Evolutionary conservation across 2,329 filamentous ascomycete species (phyloP), one percentile per base, ranked within the genome.

Genomic region (Xylariaceae sp.): DNA sequence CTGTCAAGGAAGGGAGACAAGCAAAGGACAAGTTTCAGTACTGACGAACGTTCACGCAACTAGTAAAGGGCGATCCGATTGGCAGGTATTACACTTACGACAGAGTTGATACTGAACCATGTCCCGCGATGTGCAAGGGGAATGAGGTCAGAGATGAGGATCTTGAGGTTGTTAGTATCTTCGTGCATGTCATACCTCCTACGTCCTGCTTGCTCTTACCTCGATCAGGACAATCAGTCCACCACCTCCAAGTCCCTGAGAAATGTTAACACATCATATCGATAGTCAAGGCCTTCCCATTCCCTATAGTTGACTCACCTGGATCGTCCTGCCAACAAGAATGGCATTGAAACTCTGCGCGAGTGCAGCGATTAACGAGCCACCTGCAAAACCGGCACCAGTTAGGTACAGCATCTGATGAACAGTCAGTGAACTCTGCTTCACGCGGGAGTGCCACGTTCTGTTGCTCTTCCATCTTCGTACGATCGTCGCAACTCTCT

Each of bases 291-390:
- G 22, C 22, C n/a, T n/a, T n/a, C n/a, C n/a, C n/a, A n/a, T n/a
- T n/a, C n/a, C n/a, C n/a, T n/a, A n/a, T n/a, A n/a, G n/a, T n/a
- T 34, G 13, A 34, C 69, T 57, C 15, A 69, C 71, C 45, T 74
- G 70, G 22, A 73, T 53, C 2, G 64, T 61, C 0, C 75, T 64
- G 9, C 71, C 73, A 26, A 26, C 37, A 19, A 74, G 57, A 33
- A 76, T 57, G 19, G 65, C 52, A 0, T 61, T 63, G 41, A 74
- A 70, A 45, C 65, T 54, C 4, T 67, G 53, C 2, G 69, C 57
- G 1, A 69, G 49, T 3, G 48, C 50, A 3, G 44, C 42, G 31
- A 53, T 41, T n/a, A 53, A 28, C 26, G 46, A 51, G 12, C 47
- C 48, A 12, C 37, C 48, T 11, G 37, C 36, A 17, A 52, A 52